phyloP scores from a whole-genome alignment of 2,329 filamentous ascomycete species.

The Fusarium tupiense region DNA sequence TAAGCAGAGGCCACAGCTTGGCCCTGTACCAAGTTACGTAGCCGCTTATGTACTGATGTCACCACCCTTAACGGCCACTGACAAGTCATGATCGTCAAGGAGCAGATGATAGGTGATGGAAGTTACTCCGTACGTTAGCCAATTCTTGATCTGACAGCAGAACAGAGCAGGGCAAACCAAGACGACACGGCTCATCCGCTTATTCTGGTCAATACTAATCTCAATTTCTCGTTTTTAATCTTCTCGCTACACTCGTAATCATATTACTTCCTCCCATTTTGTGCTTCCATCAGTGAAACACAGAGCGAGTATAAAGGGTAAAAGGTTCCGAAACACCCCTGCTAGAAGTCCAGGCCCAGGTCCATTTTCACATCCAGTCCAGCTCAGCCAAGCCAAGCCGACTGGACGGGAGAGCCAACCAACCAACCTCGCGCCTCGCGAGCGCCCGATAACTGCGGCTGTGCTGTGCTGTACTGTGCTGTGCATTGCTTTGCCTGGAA shows the following conservation, averaged over 20 bases:
- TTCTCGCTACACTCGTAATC: neutral
- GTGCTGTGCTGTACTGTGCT: conserved; percentile 3
- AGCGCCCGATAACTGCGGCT: conserved; percentile 36
- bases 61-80: conserved; percentile 22
- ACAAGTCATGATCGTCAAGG: conserved; percentile 20
- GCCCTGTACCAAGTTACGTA: conserved; percentile 12
- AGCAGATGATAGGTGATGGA: neutral
- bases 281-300: conserved; percentile 18
- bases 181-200: conserved; percentile 1
- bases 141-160: conserved; percentile 32
- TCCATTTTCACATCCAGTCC: conserved; percentile 18
- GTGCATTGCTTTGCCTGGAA: conserved; percentile 18
- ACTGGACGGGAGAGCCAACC: conserved; percentile 11
- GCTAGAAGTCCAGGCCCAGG: conserved; percentile 6
- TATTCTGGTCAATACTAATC: neutral
- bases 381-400: conserved; percentile 35
- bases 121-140: neutral
- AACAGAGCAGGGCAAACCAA: neutral
- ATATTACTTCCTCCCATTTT: conserved; percentile 3
- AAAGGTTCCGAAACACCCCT: conserved; percentile 32
- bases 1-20: conserved; percentile 20
- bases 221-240: neutral
- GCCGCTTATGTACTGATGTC: conserved; percentile 30
- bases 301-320: conserved; percentile 17
- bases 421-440: conserved; percentile 38